Evolutionary conservation across 2,329 filamentous ascomycete species (phyloP).

Genomic region (Sphaerulina musiva): DNA sequence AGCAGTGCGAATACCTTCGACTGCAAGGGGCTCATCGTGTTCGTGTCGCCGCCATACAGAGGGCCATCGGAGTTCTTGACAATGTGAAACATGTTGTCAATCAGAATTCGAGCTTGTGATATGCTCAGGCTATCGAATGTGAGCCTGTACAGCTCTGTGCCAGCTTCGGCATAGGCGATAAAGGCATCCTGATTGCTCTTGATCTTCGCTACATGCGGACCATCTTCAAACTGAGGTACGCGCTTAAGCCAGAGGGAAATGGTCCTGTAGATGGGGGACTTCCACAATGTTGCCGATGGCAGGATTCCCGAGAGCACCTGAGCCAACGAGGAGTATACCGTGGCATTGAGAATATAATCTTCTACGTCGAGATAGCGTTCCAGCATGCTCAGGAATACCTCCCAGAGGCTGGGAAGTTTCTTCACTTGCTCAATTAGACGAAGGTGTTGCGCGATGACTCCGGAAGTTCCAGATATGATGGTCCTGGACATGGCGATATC

Average conservation of each 20-base stretch:
- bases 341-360: slow-evolving; percentile 38
- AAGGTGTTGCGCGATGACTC: slow-evolving; percentile 69
- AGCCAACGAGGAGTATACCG: slow-evolving; percentile 38
- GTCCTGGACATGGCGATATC: slow-evolving; percentile 61
- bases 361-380: slow-evolving; percentile 43
- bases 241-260: slow-evolving; percentile 30
- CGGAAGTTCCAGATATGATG: slow-evolving; percentile 65
- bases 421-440: slow-evolving; percentile 60
- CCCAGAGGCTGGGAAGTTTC: slow-evolving; percentile 68
- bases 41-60: slow-evolving; percentile 64
- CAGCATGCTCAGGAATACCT: slow-evolving; percentile 64
- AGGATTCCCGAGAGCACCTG: slow-evolving; percentile 35
- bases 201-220: slow-evolving; percentile 9
- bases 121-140: slow-evolving; percentile 58
- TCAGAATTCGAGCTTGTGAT: slow-evolving; percentile 59
- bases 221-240: slow-evolving; percentile 21
- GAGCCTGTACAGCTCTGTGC: slow-evolving; percentile 72
- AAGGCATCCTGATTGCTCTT: slow-evolving; percentile 67
- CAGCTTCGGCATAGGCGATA: slow-evolving; percentile 72
- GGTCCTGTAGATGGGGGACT: slow-evolving; percentile 26
- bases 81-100: slow-evolving; percentile 63
- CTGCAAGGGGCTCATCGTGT: slow-evolving; percentile 67
- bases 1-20: slow-evolving; percentile 61
- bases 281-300: slow-evolving; percentile 21
- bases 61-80: slow-evolving; percentile 63